Conservation (phyloP, 75 land plant species). For the Cupressus sempervirens region DNA sequence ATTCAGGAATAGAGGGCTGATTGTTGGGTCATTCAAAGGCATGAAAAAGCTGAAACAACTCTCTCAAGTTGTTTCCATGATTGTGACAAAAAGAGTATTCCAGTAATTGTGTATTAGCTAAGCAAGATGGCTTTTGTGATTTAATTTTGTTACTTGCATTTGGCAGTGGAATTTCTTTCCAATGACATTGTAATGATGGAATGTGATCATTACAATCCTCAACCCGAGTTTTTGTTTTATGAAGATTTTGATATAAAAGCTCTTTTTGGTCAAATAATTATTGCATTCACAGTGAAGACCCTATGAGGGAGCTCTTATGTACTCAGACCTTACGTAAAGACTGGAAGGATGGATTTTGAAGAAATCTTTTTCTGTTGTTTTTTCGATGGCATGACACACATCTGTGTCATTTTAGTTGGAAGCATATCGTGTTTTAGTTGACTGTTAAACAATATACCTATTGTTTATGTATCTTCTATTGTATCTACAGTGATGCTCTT, state of each 20-base stretch:
- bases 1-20: background rate
- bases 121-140: background rate
- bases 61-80: background rate
- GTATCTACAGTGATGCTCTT: slow-evolving; percentile 75
- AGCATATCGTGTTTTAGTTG: background rate
- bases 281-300: background rate
- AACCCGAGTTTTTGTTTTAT: background rate
- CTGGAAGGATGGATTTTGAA: background rate
- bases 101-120: background rate
- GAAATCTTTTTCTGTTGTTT: background rate
- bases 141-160: background rate
- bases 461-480: background rate
- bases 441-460: background rate
- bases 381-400: background rate
- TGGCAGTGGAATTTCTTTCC: background rate
- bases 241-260: background rate
- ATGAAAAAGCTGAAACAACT: background rate
- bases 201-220: background rate
- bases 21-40: background rate
- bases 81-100: background rate
- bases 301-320: background rate
- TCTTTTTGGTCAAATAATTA: background rate
- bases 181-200: background rate
- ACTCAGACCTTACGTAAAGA: background rate
- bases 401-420: background rate